phyloP scores from a whole-genome alignment of 2,329 filamentous ascomycete genomes.

The Pseudopyricularia cyperi region DNA sequence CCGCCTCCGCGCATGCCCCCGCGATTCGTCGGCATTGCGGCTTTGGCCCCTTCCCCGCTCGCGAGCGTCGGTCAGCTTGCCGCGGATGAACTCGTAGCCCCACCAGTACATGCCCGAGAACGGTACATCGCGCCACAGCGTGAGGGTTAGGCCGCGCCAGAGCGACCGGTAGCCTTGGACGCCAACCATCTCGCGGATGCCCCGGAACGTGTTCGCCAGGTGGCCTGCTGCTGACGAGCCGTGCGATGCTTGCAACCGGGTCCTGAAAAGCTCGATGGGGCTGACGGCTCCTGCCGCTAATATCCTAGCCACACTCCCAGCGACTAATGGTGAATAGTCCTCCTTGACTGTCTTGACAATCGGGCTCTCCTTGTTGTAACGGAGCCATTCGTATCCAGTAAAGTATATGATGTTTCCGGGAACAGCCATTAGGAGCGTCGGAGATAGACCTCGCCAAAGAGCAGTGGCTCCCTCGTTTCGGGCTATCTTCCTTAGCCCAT shows the following conservation, averaged over 20 bases:
- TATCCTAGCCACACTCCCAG: slow-evolving; percentile 65
- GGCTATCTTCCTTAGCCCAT: slow-evolving; percentile 88
- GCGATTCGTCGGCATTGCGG: slow-evolving; percentile 22
- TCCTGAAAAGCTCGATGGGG: slow-evolving; percentile 89
- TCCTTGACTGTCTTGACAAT: slow-evolving; percentile 52
- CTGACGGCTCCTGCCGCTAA: slow-evolving; percentile 73
- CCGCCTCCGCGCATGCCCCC: slow-evolving; percentile 31
- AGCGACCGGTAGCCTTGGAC: slow-evolving; percentile 66
- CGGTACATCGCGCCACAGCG: slow-evolving; percentile 91
- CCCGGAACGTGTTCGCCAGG: slow-evolving; percentile 65
- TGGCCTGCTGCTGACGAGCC: slow-evolving; percentile 49
- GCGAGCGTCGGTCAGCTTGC: slow-evolving; percentile 56
- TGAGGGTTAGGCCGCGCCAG: slow-evolving; percentile 83
- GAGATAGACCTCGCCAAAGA: slow-evolving; percentile 87
- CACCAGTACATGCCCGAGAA: slow-evolving; percentile 98
- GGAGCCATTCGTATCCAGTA: slow-evolving; percentile 91
- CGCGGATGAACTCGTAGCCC: slow-evolving; percentile 81
- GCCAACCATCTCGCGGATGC: slow-evolving; percentile 67
- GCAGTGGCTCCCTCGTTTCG: slow-evolving; percentile 79
- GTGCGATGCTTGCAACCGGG: slow-evolving; percentile 71
- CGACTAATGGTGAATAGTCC: slow-evolving; percentile 64
- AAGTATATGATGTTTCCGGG: slow-evolving; percentile 98
- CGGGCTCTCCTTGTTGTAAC: slow-evolving; percentile 60
- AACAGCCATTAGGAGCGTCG: slow-evolving; percentile 85
- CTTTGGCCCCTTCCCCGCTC: slow-evolving; percentile 32